Conservation (phyloP, 2,329 filamentous ascomycete species). For the Aspergillus eucalypticola region DNA sequence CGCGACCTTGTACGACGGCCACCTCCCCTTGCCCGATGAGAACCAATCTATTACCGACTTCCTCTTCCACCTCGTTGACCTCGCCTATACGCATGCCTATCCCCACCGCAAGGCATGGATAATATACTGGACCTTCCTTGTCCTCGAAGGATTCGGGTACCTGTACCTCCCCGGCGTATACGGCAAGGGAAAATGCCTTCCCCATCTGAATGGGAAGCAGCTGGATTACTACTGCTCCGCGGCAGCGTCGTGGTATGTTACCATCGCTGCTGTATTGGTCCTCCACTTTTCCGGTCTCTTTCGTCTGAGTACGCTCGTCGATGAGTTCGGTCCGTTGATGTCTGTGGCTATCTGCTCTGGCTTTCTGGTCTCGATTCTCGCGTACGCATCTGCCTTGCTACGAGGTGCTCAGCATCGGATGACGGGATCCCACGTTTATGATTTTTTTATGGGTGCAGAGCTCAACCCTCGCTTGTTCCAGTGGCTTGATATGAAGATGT, state of each 20-base stretch:
- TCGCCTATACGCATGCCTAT: constrained; percentile 80
- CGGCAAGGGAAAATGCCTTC: constrained; percentile 82
- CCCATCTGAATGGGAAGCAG: constrained; percentile 77
- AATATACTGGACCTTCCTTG: constrained; percentile 92
- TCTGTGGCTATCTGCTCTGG: constrained; percentile 90
- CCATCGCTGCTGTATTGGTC: constrained; percentile 65
- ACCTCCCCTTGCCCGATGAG: constrained; percentile 66
- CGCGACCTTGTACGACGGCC: constrained; percentile 84
- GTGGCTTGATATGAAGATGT: constrained; percentile 89
- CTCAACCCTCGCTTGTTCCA: constrained; percentile 81
- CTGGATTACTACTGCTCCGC: constrained; percentile 93
- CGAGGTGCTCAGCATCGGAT: constrained; percentile 86
- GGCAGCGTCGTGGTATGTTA: constrained; percentile 80
- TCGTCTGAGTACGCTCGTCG: constrained; percentile 83
- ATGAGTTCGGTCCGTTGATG: constrained; percentile 91
- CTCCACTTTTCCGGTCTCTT: constrained; percentile 83
- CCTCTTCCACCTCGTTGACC: constrained; percentile 63
- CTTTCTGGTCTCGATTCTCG: constrained; percentile 75
- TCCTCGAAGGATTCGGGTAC: constrained; percentile 81
- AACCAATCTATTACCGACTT: constrained; percentile 71
- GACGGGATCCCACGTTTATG: constrained; percentile 77
- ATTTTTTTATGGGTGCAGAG: constrained; percentile 89
- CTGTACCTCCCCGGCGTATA: constrained; percentile 82
- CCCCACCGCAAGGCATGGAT: constrained; percentile 78
- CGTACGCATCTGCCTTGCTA: constrained; percentile 79